Evolutionary conservation across 2,329 filamentous ascomycete species (phyloP), one percentile per base, ranked within the genome.

Genomic region (Sarocladium oryzae): DNA sequence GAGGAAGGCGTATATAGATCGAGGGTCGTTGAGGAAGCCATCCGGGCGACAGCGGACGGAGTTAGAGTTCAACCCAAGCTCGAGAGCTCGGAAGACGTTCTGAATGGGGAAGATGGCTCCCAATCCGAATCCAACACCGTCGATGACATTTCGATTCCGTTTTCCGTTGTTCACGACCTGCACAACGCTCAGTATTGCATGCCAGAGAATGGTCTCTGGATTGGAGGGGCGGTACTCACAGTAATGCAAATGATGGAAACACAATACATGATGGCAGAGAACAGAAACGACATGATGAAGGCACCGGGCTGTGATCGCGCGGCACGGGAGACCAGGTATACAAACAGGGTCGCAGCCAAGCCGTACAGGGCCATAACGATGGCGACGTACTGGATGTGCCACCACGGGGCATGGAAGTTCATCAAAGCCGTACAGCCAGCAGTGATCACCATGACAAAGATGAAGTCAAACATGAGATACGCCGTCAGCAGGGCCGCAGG

Each of bases 401-500:
- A 48, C 1, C n/a, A 32, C 18, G 40, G 23, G 3, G n/a, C 21
- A 2, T 11, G 7, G 6, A 23, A 16, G 1, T 75, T 77, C 59
- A 88, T 88, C 21, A 91, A 81, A 35, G 80, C 78, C 24, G 82
- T 79, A 8, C 79, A 74, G 11, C 89, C 60, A 3, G 81, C 79
- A 26, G 82, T 82, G 13, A 84, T 77, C 20, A 59, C 38, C 15
- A 91, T 58, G 1, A 90, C 82, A 51, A 90, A 83, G 30, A 79
- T 61, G 56, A 89, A 88, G 68, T 95, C 89, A 61, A 95, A 95
- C 1, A 73, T 62, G 1, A 84, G 73, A 62, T 95, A 92, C 1
- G 89, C 87, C 1, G 87, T 66, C 89, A 89, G 95, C 1, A 95
- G 72, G 1, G 89, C 87, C 1, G 84, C 70, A 1, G 85, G 82